Evolutionary conservation across 441 rosid species (phyloP), one percentile per base, ranked within the genome.

Genomic region (Pelargonium exstipulatum): DNA sequence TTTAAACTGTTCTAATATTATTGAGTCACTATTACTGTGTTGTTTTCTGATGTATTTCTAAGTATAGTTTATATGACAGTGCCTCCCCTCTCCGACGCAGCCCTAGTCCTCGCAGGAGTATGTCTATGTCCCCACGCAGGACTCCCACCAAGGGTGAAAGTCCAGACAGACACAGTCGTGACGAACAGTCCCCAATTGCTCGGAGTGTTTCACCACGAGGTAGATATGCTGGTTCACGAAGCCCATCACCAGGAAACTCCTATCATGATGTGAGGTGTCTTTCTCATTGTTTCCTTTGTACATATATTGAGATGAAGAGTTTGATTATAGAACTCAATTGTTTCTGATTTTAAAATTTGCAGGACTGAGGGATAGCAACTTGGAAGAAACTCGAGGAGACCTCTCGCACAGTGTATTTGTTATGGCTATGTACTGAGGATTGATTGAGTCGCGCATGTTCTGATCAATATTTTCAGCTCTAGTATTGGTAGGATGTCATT

Each of bases 171-270:
- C 79, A 66, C 72, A 79, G 79, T 35, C 79, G 40, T 71, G 79
- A 60, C 58, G 76, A 74, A 8, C 69, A 62, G 20, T 82, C 83
- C 69, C 81, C 82, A 48, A 74, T 79, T 20, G 83, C 82, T 35
- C 79, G 73, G 24, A 84, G 88, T 78, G 75, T 66, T 57, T 83
- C 89, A 0, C 84, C 84, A 2, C 77, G 29, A 26, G 83, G 79
- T 37, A 81, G 74, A 12, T 74, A 55, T 49, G 78, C 76, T 63
- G 89, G 67, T 69, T 80, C 89, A 68, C 82, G 74, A 42, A 86
- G 88, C 60, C 82, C 76, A 53, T 83, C 87, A 17, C 85, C 83
- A 0, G 65, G 69, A 32, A 79, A 83, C 66, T 84, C 85, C 6
- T 81, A 83, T 42, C 76, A 42, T 8, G 85, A 80, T 48, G 87